Evolutionary conservation across 805 yeast species (phyloP).

Genomic region (Candida peoriensis): DNA sequence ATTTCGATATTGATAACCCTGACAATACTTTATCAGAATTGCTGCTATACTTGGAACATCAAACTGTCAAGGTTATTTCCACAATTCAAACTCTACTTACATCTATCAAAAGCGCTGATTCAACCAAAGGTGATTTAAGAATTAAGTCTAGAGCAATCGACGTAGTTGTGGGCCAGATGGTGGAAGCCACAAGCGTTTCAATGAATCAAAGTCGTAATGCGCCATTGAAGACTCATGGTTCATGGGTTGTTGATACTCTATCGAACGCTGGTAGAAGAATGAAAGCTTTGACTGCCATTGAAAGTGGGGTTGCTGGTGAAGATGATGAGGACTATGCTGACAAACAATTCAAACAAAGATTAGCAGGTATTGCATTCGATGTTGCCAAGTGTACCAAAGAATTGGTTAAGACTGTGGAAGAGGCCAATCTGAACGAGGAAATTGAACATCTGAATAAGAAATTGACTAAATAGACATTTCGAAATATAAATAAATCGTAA

Average conservation of each 20-base stretch:
- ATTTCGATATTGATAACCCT: slow-evolving; percentile 78
- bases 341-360: slow-evolving; percentile 83
- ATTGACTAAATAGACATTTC: slow-evolving; percentile 12
- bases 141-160: slow-evolving; percentile 72
- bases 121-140: slow-evolving; percentile 70
- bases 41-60: slow-evolving; percentile 83
- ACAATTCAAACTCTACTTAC: slow-evolving; percentile 80
- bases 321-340: slow-evolving; percentile 68
- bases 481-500: not conserved
- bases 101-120: slow-evolving; percentile 71
- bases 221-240: slow-evolving; percentile 83
- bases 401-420: slow-evolving; percentile 92
- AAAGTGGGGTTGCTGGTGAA: slow-evolving; percentile 17
- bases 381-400: slow-evolving; percentile 96
- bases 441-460: slow-evolving; percentile 76
- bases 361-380: slow-evolving; percentile 95
- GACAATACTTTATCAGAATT: slow-evolving; percentile 85
- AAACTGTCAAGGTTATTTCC: slow-evolving; percentile 85
- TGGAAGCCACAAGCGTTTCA: slow-evolving; percentile 79
- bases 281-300: slow-evolving; percentile 61
- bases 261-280: slow-evolving; percentile 83
- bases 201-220: slow-evolving; percentile 87
- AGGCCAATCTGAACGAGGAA: slow-evolving; percentile 83
- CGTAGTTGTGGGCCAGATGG: slow-evolving; percentile 77
- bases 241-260: slow-evolving; percentile 83